Base-by-base conservation (phyloP, 306 rosid species). In the Lotus japonicus region DNA sequence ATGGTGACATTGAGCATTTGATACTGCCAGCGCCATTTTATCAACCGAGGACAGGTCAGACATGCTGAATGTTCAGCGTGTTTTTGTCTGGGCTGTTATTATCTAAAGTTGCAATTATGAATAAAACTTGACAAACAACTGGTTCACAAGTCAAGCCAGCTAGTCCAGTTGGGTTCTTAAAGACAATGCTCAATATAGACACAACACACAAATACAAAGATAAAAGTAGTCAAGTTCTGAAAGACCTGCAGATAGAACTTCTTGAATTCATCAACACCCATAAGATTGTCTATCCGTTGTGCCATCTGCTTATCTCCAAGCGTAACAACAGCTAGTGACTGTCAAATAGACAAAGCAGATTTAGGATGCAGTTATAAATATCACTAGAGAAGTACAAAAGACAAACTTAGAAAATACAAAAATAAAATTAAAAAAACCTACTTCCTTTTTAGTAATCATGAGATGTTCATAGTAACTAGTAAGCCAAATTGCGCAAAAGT, bases 301-400 rank as follows among this genome's bases (percentile, higher is more conserved):
- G 98, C 98, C 98, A 94, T 94, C 72, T 85, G 94, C 77, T 59
- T 90, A 82, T 94, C 97, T 65, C 98, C 98, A 18, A 94, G 89
- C 2, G 98, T 94, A 81, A 78, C 89, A 75, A 94, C 97, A 45
- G 98, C 98, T 36, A 94, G 72, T 11, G 98, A 74, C 98, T 94
- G 83, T 60, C 81, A 75, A 74, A 79, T 58, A 80, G 23, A 74
- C 45, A 63, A 68, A 46, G 55, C 60, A 21, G 10, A 64, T 79
- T 61, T 68, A 42, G 64, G 77, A 53, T 60, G 57, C 41, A 69
- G 48, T 46, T 26, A 73, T 63, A 31, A 56, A 63, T 52, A 70
- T 55, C 44, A 35, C 46, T 17, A 50, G 11, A 70, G 2, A 70
- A 56, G 48, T 49, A 63, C 41, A 57, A 44, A 71, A 65, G 18